Conservation (phyloP, 495 filamentous ascomycete species). For the Oidiodendron maius region DNA sequence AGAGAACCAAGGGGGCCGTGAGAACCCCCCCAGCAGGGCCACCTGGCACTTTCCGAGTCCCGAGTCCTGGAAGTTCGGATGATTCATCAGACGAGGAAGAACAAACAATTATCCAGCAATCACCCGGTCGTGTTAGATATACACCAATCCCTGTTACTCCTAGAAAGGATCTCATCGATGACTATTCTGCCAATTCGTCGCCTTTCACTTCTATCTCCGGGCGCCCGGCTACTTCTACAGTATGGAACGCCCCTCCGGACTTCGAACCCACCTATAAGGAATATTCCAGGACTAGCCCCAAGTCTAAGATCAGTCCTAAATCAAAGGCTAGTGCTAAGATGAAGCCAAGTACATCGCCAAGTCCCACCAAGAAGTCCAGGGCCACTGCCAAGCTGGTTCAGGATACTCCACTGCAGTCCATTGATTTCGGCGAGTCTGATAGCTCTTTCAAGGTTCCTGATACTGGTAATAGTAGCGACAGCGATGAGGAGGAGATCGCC, state of each 20-base stretch:
- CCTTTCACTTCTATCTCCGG: not conserved
- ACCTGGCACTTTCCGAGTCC: not conserved
- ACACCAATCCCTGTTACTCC: not conserved
- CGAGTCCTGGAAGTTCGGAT: constrained; percentile 1
- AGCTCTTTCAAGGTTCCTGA: not conserved
- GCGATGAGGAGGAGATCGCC: not conserved
- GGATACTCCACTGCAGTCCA: not conserved
- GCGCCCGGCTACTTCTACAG: too few species aligned
- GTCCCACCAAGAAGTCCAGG: not conserved
- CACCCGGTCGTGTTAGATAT: not conserved
- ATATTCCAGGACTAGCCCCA: not conserved
- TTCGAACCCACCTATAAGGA: not conserved
- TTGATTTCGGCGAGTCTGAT: not conserved
- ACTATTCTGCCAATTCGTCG: not conserved
- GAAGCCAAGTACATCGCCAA: not conserved
- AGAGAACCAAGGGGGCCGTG: too few species aligned
- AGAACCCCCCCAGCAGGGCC: not conserved
- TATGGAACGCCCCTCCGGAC: too few species aligned
- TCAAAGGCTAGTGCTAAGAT: not conserved
- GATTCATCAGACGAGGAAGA: not conserved
- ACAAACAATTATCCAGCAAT: not conserved
- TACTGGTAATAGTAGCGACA: not conserved
- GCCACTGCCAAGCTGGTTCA: not conserved
- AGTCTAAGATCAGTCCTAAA: not conserved
- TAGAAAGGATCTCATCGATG: not conserved